A percentile compares a stretch with the other conserved stretches of the same genome.
These are phyloP conservation scores for Amoebophrya sp. DNA, from an alignment of 169 alveolate genomes.

Conservation along the genomic window DNA sequence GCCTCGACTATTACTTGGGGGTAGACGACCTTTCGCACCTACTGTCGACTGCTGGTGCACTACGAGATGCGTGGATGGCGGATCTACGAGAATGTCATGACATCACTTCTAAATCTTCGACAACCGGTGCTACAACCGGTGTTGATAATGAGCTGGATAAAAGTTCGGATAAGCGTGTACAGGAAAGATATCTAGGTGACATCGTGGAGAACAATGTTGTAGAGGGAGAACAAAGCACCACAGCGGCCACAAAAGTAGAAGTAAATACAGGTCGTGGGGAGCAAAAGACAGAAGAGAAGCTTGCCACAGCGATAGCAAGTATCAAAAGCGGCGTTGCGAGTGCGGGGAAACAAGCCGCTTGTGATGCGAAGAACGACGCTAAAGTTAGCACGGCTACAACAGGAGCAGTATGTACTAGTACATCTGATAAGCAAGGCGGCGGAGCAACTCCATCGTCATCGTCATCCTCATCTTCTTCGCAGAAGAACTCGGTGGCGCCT, in stretches of 20 bases:
- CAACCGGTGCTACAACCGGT: not conserved
- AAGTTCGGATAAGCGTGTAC: not conserved
- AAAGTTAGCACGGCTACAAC: not conserved
- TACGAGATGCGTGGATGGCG: not conserved
- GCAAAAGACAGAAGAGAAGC: no score
- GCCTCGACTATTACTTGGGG: not conserved
- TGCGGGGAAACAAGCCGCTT: not conserved
- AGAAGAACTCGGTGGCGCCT: not conserved
- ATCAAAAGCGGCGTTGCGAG: not conserved
- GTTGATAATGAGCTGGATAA: not conserved
- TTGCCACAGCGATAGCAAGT: no score
- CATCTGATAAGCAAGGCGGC: not conserved
- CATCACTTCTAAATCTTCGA: no score
- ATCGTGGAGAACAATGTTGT: not conserved
- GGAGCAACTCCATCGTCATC: not conserved
- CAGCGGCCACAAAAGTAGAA: no score
- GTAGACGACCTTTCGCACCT: not conserved
- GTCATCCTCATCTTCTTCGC: not conserved
- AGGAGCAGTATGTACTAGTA: not conserved
- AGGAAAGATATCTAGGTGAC: not conserved
- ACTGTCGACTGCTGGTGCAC: not conserved
- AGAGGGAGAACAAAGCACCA: not conserved
- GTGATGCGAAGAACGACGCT: not conserved
- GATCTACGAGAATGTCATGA: not conserved
- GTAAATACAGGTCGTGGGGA: no score